Evolutionary conservation across 2,329 filamentous ascomycete species (phyloP).

Genomic region (Aspergillus sclerotialis): DNA sequence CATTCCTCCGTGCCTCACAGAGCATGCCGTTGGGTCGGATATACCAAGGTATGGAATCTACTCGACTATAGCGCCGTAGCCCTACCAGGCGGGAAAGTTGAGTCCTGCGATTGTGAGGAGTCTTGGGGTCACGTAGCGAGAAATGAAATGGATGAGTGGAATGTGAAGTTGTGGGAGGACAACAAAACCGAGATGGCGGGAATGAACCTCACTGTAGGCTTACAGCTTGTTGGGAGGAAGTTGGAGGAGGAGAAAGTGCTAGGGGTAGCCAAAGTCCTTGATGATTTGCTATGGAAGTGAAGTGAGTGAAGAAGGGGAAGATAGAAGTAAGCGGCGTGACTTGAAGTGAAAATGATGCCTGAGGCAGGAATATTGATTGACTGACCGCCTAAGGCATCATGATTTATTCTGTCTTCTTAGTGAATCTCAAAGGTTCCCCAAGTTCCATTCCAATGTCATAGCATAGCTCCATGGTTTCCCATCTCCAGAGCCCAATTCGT

Average conservation of each 20-base stretch:
- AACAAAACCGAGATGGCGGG: constrained; percentile 1
- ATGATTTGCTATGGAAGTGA: no score
- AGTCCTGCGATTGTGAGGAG: not conserved
- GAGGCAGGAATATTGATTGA: no score
- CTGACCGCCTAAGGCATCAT: no score
- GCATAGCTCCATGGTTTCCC: no score
- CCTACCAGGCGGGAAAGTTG: not conserved
- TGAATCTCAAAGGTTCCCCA: no score
- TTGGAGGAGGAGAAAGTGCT: constrained; percentile 4
- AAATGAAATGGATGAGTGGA: constrained; percentile 2
- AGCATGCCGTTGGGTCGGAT: constrained; percentile 2
- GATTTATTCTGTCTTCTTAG: no score
- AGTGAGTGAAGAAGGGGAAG: no score
- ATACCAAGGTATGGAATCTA: constrained; percentile 3
- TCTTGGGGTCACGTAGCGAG: not conserved
- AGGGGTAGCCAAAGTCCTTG: no score
- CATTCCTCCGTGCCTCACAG: constrained; percentile 2
- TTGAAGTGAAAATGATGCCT: no score
- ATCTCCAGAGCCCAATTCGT: no score
- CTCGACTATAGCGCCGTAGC: constrained; percentile 2
- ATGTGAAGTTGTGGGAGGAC: constrained; percentile 2
- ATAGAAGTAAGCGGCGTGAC: no score
- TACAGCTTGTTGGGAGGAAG: constrained; percentile 2
- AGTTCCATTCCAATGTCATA: no score
- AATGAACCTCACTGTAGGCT: constrained; percentile 1